phyloP scores from a whole-genome alignment of 495 filamentous ascomycete genomes.

The Penicillium daleae region DNA sequence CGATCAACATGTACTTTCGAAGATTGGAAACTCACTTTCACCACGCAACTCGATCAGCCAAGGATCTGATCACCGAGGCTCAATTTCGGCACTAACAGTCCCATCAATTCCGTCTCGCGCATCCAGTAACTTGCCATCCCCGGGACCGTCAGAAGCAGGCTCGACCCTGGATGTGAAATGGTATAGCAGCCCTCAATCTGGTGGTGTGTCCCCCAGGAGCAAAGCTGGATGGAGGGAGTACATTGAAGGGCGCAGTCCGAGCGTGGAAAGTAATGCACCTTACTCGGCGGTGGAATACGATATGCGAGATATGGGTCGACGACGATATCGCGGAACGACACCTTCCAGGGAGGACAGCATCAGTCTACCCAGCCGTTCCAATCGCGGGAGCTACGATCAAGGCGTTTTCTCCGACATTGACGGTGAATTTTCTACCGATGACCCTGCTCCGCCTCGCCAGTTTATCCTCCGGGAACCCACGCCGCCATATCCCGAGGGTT shows the following conservation, averaged over 20 bases:
- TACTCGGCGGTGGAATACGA: constrained; percentile 50
- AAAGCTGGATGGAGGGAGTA: constrained; percentile 47
- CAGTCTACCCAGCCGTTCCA: constrained; percentile 51
- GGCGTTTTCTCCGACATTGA: constrained; percentile 65
- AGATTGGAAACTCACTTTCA: constrained; percentile 67
- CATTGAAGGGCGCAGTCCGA: constrained; percentile 54
- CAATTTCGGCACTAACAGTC: constrained; percentile 53
- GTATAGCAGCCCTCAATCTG: constrained; percentile 49
- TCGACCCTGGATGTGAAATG: constrained; percentile 47
- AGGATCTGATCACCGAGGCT: constrained; percentile 55
- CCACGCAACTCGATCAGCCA: constrained; percentile 58
- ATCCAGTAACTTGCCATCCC: constrained; percentile 48
- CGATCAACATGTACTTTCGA: constrained; percentile 78
- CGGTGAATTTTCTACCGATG: constrained; percentile 68
- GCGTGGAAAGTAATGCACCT: constrained; percentile 52
- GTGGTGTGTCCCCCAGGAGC: constrained; percentile 50
- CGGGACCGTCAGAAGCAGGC: constrained; percentile 46
- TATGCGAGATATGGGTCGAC: constrained; percentile 41
- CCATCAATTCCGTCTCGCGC: constrained; percentile 45
- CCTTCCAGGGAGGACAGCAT: constrained; percentile 53
- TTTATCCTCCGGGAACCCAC: constrained; percentile 64
- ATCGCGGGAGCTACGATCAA: constrained; percentile 66
- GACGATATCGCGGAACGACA: constrained; percentile 44
- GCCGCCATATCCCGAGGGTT: constrained; percentile 43
- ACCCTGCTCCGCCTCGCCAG: constrained; percentile 58